Evolutionary conservation across 2,329 filamentous ascomycete genomes (phyloP), one percentile per base, ranked within the genome.

Genomic region (Pseudocercospora ulei): DNA sequence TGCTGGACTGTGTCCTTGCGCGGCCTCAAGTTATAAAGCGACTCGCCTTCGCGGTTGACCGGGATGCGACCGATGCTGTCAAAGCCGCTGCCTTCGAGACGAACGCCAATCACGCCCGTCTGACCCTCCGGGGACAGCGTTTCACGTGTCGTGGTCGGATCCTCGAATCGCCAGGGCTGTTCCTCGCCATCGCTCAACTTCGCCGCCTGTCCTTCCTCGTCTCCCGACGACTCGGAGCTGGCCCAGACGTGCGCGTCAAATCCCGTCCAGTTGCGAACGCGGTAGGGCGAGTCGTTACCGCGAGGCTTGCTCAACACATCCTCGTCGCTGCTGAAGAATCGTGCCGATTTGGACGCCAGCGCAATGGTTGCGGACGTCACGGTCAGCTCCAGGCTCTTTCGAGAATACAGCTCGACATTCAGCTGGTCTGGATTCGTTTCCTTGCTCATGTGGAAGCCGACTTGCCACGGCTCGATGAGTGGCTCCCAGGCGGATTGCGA

Each of bases 401-500:
- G 79, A 0, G 92, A 98, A 27, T 81, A 81, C 1, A 94, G 67
- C 40, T 96, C 87, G 11, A 98, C 70, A 0, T 84, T 82, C 43
- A 95, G 66, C 35, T 82, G 70, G 23, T 88, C 82, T 0, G 80
- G 82, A 26, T 75, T 72, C 16, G 77, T 71, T 41, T 90, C 79
- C 52, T 80, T 87, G 1, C 82, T 78, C 59, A 96, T 76, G 47
- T 92, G 84, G 50, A 98, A 77, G 2, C 86, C 86, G n/a, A 96
- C 70, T 50, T 88, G 78, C 90, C 90, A 98, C 5, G 92, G 92
- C 59, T 98, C 90, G 16, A 98, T 76, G 20, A 98, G 65, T 2
- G 90, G 90, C 60, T 98, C 90, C 90, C 90, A 98, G 3, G 86
- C 85, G 0, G 90, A 98, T 61, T 98, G 98, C 8, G 90, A 90